Evolutionary conservation across 2,329 filamentous ascomycete species (phyloP).

Genomic region (Pseudopyricularia javanii): DNA sequence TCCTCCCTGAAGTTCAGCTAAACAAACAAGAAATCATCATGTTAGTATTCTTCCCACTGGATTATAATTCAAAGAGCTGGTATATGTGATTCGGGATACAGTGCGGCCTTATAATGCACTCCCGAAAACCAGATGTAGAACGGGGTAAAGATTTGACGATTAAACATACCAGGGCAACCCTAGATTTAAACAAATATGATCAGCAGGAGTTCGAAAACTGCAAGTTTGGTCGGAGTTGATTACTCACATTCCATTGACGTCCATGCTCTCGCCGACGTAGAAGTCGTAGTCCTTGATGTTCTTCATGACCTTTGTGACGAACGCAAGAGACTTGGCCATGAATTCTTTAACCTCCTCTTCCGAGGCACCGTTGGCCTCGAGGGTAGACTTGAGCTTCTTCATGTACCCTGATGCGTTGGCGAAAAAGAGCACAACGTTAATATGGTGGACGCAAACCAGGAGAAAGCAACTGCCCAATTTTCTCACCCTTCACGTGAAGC

Average conservation of each 20-base stretch:
- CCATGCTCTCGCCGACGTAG: constrained; percentile 83
- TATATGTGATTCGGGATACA: too few species aligned
- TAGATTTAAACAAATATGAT: too few species aligned
- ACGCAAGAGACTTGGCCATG: constrained; percentile 54
- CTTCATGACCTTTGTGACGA: constrained; percentile 63
- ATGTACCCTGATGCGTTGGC: constrained; percentile 59
- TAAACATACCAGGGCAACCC: not conserved
- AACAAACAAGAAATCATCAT: constrained; percentile 31
- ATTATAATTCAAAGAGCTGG: too few species aligned
- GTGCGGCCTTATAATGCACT: too few species aligned
- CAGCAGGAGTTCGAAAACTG: too few species aligned
- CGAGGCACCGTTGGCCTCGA: constrained; percentile 44
- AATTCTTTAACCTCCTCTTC: constrained; percentile 60
- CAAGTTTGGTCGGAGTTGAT: not conserved
- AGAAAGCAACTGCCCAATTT: not conserved
- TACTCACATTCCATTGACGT: constrained; percentile 83
- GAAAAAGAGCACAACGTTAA: not conserved
- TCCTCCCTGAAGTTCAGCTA: constrained; percentile 98
- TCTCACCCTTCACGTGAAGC: constrained; percentile 69
- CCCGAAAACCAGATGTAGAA: not conserved
- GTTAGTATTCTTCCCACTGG: not conserved
- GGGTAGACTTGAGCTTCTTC: constrained; percentile 67
- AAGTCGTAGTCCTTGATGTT: constrained; percentile 98
- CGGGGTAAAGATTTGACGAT: not conserved
- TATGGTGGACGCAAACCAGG: constrained; percentile 1